A percentile compares a stretch with the other conserved stretches of the same genome.
Evolutionary conservation across 495 filamentous ascomycete species (phyloP).

Genomic region (Amorphotheca resinae): DNA sequence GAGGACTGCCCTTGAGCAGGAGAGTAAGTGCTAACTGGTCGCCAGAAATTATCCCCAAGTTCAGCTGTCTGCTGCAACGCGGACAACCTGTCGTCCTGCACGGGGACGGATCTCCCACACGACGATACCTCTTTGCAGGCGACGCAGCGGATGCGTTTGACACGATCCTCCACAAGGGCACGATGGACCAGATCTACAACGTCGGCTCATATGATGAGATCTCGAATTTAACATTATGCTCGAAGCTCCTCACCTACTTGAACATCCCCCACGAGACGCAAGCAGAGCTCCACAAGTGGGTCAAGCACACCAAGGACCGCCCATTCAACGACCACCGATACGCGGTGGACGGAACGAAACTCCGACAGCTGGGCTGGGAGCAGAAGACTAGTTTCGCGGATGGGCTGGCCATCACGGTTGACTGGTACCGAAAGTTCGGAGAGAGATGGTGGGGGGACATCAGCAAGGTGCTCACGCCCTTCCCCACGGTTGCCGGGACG

Average conservation of each 20-base stretch:
- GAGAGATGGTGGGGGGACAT: constrained; percentile 66
- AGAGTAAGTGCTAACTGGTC: constrained; percentile 13
- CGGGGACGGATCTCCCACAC: constrained; percentile 52
- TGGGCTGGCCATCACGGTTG: constrained; percentile 51
- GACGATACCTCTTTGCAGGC: constrained; percentile 56
- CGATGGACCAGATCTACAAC: constrained; percentile 58
- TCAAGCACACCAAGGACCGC: constrained; percentile 54
- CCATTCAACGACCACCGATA: constrained; percentile 65
- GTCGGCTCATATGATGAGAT: constrained; percentile 57
- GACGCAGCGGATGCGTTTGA: constrained; percentile 71
- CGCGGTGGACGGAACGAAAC: constrained; percentile 53
- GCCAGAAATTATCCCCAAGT: constrained; percentile 65
- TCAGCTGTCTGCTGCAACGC: constrained; percentile 49
- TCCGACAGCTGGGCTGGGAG: constrained; percentile 52
- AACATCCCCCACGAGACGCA: constrained; percentile 28
- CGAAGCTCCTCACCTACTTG: constrained; percentile 41
- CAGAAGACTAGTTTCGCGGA: constrained; percentile 48
- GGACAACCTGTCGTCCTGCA: constrained; percentile 49
- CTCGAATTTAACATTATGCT: constrained; percentile 47
- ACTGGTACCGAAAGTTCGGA: constrained; percentile 54
- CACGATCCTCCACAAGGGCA: constrained; percentile 60
- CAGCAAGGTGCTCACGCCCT: constrained; percentile 45
- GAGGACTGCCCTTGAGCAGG: background rate
- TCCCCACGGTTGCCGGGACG: constrained; percentile 39
- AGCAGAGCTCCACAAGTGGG: constrained; percentile 38